phyloP scores from a whole-genome alignment of 73 alveolate genomes.

The Diophrys appendiculata region DNA sequence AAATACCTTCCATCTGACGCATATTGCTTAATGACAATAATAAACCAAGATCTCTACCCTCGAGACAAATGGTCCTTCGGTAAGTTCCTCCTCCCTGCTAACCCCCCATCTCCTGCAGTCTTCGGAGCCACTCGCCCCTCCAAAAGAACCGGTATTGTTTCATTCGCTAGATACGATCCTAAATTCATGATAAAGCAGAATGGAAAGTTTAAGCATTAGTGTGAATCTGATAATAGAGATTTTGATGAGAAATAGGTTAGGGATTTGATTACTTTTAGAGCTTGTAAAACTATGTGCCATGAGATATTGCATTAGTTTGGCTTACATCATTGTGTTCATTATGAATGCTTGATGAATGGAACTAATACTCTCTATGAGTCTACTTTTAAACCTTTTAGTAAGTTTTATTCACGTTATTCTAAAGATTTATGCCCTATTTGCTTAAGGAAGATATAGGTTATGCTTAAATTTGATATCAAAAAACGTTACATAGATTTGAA shows the following conservation, averaged over 20 bases:
- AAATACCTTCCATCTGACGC: background rate
- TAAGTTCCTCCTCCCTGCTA: no score
- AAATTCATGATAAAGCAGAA: constrained; percentile 37
- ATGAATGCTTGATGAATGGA: constrained; percentile 94
- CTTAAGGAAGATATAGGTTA: constrained; percentile 70
- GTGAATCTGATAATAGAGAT: constrained; percentile 8
- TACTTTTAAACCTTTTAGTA: constrained; percentile 52
- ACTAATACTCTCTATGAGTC: constrained; percentile 66
- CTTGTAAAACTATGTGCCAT: constrained; percentile 84
- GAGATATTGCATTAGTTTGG: constrained; percentile 93
- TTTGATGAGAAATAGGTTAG: constrained; percentile 11
- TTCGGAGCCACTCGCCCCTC: constrained; percentile 64
- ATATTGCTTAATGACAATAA: background rate
- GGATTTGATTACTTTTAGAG: constrained; percentile 60
- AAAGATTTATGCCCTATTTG: constrained; percentile 80
- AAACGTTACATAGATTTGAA: constrained; percentile 34
- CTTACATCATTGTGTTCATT: constrained; percentile 85
- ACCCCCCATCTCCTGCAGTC: no score
- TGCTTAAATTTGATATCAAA: constrained; percentile 55
- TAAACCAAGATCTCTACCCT: background rate
- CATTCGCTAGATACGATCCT: constrained; percentile 71
- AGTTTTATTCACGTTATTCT: background rate
- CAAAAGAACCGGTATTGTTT: constrained; percentile 64
- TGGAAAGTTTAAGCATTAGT: background rate
- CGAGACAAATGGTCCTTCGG: background rate